Conservation (phyloP, 352 stramenopile species). For the Globisporangium camurandrum region DNA sequence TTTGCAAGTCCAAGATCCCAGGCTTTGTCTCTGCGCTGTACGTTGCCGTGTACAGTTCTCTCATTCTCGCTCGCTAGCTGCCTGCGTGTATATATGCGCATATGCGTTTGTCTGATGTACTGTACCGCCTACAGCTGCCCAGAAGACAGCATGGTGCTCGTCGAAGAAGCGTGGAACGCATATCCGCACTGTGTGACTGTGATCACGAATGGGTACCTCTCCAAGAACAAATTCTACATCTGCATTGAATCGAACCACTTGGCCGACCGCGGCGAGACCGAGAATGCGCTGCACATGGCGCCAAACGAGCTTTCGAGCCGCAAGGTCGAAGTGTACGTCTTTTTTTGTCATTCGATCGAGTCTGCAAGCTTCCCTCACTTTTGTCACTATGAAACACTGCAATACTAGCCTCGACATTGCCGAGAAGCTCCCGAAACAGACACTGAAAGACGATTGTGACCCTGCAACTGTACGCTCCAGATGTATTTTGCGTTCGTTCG, state of each 20-base stretch:
- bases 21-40: slow-evolving; percentile 77
- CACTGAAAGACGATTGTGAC: slow-evolving; percentile 64
- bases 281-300: slow-evolving; percentile 63
- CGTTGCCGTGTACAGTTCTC: slow-evolving; percentile 3
- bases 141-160: slow-evolving; percentile 79
- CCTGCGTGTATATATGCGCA: neutral
- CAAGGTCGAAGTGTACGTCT: slow-evolving; percentile 64
- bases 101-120: too few relatives aligned
- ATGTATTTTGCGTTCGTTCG: neutral
- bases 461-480: slow-evolving; percentile 33
- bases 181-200: slow-evolving; percentile 85
- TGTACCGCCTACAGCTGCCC: slow-evolving; percentile 54
- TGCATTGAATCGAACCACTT: slow-evolving; percentile 77
- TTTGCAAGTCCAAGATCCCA: slow-evolving; percentile 80
- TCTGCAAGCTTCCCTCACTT: too few relatives aligned
- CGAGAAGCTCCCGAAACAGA: slow-evolving; percentile 66
- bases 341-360: too few relatives aligned
- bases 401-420: slow-evolving; percentile 61
- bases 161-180: slow-evolving; percentile 84
- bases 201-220: slow-evolving; percentile 77
- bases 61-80: neutral
- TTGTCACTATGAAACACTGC: too few relatives aligned
- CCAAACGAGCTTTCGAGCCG: slow-evolving; percentile 66
- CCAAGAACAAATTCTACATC: slow-evolving; percentile 86
- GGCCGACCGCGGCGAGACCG: slow-evolving; percentile 42